Conservation (phyloP, 306 rosid genomes). For the Acacia acuminata region DNA sequence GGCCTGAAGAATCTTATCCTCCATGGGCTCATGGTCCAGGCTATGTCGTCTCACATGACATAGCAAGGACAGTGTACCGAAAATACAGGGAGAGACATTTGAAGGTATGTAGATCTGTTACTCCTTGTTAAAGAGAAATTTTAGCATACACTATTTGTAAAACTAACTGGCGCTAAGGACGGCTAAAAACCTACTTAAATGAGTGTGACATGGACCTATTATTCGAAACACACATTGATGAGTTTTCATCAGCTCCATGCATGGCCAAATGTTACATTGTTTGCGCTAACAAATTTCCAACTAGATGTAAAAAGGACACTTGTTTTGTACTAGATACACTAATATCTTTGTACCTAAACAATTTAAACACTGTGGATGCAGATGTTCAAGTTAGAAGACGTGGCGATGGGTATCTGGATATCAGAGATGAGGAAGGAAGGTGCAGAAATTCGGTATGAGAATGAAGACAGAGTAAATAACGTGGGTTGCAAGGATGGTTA, state of each 20-base stretch:
- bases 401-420: conserved; percentile 99
- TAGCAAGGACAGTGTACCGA: conserved; percentile 68
- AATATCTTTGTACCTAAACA: conserved; percentile 24
- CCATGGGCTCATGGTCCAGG: conserved; percentile 99
- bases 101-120: conserved; percentile 55
- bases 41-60: conserved; percentile 81
- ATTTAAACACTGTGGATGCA: conserved; percentile 38
- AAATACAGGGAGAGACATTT: conserved; percentile 65
- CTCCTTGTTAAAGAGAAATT: neutral
- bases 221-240: neutral
- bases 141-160: neutral
- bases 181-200: neutral
- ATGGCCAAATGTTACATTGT: neutral
- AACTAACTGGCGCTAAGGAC: neutral
- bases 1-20: conserved; percentile 82
- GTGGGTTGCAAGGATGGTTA: conserved; percentile 90
- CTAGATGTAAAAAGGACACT: neutral
- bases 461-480: conserved; percentile 58
- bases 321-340: conserved; percentile 4
- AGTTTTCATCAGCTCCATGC: neutral
- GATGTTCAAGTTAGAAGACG: conserved; percentile 99
- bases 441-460: conserved; percentile 66
- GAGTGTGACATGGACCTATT: neutral
- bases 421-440: conserved; percentile 78
- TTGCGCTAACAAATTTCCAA: too few species aligned